phyloP scores from a whole-genome alignment of 352 stramenopile species.

The Phytopythium aichiense region DNA sequence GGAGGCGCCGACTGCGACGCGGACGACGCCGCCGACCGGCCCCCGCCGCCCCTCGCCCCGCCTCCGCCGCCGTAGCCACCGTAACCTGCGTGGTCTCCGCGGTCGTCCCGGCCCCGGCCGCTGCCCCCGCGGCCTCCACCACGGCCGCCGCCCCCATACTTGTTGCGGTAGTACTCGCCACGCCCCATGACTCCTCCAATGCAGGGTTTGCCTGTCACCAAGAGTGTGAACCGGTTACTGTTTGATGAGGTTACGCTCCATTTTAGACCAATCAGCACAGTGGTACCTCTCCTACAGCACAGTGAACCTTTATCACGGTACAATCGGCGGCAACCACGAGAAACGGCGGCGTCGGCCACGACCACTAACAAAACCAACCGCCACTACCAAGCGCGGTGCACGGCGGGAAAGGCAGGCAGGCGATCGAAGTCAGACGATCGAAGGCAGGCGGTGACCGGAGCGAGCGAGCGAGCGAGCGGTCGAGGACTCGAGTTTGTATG shows the following conservation, averaged over 20 bases:
- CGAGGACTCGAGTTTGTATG: constrained; percentile 14
- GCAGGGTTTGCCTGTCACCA: not conserved
- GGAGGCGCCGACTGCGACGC: constrained; percentile 5
- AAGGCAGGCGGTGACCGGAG: not conserved
- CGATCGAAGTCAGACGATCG: too few species aligned
- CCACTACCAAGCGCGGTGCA: not conserved
- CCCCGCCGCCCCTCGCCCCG: constrained; percentile 7
- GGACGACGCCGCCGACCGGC: constrained; percentile 13
- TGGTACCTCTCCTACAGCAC: not conserved
- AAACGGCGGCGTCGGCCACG: not conserved
- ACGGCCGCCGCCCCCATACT: constrained; percentile 65
- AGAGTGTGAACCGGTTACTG: too few species aligned
- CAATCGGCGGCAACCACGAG: constrained; percentile 3
- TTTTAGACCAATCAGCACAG: not conserved
- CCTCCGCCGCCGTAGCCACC: constrained; percentile 15
- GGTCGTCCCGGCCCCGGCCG: constrained; percentile 11
- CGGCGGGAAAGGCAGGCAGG: not conserved
- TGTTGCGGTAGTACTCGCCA: constrained; percentile 89
- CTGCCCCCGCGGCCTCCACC: constrained; percentile 19
- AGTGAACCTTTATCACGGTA: not conserved
- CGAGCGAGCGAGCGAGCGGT: not conserved
- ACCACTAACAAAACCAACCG: constrained; percentile 2
- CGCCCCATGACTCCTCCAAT: constrained; percentile 45
- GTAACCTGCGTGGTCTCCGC: constrained; percentile 16
- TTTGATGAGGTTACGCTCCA: too few species aligned